Percentiles rank a stretch among this genome's conserved stretches.
Evolutionary conservation across 139 green algal genomes (phyloP).

Genomic region (Auxenochlorella pyrenoidosa): DNA sequence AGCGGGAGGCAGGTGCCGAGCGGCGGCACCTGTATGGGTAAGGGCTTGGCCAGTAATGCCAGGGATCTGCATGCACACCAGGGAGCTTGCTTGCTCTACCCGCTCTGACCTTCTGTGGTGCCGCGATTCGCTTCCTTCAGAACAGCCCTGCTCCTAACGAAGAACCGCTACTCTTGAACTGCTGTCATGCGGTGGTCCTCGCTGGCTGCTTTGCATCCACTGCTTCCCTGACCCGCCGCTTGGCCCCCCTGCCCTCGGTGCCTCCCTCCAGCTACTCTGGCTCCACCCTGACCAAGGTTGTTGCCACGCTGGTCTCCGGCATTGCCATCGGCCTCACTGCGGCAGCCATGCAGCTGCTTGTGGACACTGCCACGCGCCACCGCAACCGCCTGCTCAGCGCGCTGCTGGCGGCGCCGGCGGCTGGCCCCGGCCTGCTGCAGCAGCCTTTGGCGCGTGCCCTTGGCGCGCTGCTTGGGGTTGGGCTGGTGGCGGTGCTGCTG

Average conservation of each 20-base stretch:
- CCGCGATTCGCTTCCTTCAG: too few species aligned
- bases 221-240: too few species aligned
- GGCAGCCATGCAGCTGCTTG: conserved; percentile 47
- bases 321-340: conserved; percentile 76
- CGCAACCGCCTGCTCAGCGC: background rate
- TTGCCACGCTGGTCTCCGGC: conserved; percentile 72
- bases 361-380: conserved; percentile 7
- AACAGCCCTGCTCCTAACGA: too few species aligned
- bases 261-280: conserved; percentile 74
- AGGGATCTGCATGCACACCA: too few species aligned
- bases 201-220: background rate
- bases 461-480: conserved; percentile 30
- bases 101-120: too few species aligned
- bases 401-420: background rate
- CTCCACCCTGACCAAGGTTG: conserved; percentile 72
- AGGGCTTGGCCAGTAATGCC: background rate
- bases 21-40: conserved; percentile 4
- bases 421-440: too few species aligned
- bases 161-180: background rate
- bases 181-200: too few species aligned
- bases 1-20: background rate
- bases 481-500: conserved; percentile 50
- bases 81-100: too few species aligned
- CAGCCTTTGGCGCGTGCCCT: conserved; percentile 9
- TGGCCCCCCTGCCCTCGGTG: background rate